Percentiles rank a stretch among this genome's conserved stretches.
Evolutionary conservation across 345 rosid genomes (phyloP).

Genomic region (Excoecaria cochinchinensis): DNA sequence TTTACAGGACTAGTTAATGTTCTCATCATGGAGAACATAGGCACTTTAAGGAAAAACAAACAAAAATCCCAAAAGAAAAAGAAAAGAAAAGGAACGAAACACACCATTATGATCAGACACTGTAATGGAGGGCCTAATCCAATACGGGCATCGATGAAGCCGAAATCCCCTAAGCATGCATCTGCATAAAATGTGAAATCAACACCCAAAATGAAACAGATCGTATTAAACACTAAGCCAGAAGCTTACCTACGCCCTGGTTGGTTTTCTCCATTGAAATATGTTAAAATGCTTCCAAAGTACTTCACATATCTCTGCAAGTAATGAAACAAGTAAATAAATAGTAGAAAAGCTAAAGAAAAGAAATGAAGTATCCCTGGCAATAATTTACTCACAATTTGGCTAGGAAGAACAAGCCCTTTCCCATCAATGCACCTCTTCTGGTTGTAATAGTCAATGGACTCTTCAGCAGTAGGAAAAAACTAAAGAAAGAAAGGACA

Average conservation of each 20-base stretch:
- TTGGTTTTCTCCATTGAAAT: slow-evolving; percentile 77
- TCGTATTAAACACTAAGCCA: slow-evolving; percentile 15
- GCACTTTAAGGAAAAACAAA: no score
- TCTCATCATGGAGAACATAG: neutral
- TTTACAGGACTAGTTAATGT: neutral
- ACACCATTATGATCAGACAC: slow-evolving; percentile 71
- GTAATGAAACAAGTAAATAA: slow-evolving; percentile 3
- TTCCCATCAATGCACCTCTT: slow-evolving; percentile 89
- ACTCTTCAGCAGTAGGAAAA: slow-evolving; percentile 91
- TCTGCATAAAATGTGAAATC: slow-evolving; percentile 36
- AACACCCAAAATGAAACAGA: neutral
- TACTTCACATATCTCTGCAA: slow-evolving; percentile 82
- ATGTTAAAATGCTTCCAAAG: slow-evolving; percentile 64
- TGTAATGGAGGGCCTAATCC: slow-evolving; percentile 85
- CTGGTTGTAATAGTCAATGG: slow-evolving; percentile 82
- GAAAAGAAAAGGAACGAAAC: slow-evolving; percentile 7
- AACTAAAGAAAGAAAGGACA: slow-evolving; percentile 47
- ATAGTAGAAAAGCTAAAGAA: neutral
- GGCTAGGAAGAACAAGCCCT: slow-evolving; percentile 91
- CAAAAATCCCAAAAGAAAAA: neutral
- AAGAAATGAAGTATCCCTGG: neutral
- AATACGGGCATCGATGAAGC: slow-evolving; percentile 82
- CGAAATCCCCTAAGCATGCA: slow-evolving; percentile 91
- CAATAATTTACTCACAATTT: slow-evolving; percentile 59
- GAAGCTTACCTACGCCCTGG: slow-evolving; percentile 68